Conservation (phyloP, 164 flowering plant genomes). For the Nymphaea colorata region DNA sequence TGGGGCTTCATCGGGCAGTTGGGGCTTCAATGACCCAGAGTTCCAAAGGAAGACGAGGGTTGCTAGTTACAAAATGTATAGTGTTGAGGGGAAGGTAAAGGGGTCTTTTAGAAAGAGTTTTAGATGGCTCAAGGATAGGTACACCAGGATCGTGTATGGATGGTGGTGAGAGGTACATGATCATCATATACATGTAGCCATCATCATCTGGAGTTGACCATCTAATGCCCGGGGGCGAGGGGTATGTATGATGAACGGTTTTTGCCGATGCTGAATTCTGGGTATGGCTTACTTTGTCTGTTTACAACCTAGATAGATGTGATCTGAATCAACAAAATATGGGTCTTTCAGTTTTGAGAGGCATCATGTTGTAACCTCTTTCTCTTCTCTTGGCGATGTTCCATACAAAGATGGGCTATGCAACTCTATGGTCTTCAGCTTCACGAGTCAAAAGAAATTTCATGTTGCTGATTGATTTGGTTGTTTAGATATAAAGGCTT, state of each 20-base stretch:
- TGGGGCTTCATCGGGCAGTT: constrained; percentile 8
- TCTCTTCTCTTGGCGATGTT: neutral
- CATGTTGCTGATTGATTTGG: neutral
- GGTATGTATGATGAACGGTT: neutral
- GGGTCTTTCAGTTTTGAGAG: neutral
- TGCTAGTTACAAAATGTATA: constrained; percentile 28
- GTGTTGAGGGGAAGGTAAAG: constrained; percentile 30
- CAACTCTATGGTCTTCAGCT: neutral
- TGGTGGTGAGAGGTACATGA: constrained; percentile 14
- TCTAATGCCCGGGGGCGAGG: neutral
- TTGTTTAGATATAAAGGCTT: neutral
- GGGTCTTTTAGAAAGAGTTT: constrained; percentile 28
- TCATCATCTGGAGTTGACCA: neutral
- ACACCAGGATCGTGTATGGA: constrained; percentile 43
- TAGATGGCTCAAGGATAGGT: constrained; percentile 62
- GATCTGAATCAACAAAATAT: neutral
- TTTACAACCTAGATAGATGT: too few species aligned
- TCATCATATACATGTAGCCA: neutral
- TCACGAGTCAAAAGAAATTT: too few species aligned
- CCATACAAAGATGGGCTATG: neutral
- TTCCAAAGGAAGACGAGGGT: constrained; percentile 42
- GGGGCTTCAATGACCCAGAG: constrained; percentile 36
- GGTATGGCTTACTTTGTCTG: neutral
- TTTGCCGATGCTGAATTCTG: neutral
- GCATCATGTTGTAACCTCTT: neutral